Base-by-base conservation (phyloP, 306 rosid genomes). In the Lathyrus sativus region DNA sequence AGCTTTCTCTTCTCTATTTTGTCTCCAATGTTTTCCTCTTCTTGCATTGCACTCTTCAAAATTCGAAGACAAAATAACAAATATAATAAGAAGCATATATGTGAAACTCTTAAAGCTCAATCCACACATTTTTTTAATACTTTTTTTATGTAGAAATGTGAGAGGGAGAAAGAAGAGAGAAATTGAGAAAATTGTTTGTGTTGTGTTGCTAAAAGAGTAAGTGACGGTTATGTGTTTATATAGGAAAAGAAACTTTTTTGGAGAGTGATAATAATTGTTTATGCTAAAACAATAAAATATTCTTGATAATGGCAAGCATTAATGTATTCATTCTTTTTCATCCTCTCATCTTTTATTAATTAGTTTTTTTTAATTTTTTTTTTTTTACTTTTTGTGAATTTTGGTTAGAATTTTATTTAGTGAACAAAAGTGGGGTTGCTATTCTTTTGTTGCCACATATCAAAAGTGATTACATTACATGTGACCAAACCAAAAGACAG, bases 11-110 rank as follows among this genome's bases (percentile, higher is more conserved):
- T 28, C 88, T 73, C 87, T 88, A 72, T 62, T 80, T 17, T 78
- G 81, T 72, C 86, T 89, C 96, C 92, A 88, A 76, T 90, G 97
- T 78, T 83, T 88, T 3, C 90, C 85, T 82, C 90, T 83, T 81
- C 96, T 86, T 7, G 88, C 99, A 89, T 80, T 83, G 91, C 97
- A 90, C 49, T 77, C 70, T 53, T 90, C 99, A 75, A 90, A 88
- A 59, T 83, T 93, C 2, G 83, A 78, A 51, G 83, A 88, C 92
- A 96, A 93, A 33, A 93, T 66, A 1, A 90, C 74, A 79, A 86
- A 61, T 17, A 73, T 80, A 64, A 90, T 35, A 15, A 84, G 17
- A 63, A 88, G 11, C 83, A 81, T 81, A 49, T 73, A 79, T 75
- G 89, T 68, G 80, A 85, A 68, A 65, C 82, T 70, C 83, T 76